Evolutionary conservation across 73 alveolate species (phyloP).

Genomic region (Tetrahymena malaccensis): DNA sequence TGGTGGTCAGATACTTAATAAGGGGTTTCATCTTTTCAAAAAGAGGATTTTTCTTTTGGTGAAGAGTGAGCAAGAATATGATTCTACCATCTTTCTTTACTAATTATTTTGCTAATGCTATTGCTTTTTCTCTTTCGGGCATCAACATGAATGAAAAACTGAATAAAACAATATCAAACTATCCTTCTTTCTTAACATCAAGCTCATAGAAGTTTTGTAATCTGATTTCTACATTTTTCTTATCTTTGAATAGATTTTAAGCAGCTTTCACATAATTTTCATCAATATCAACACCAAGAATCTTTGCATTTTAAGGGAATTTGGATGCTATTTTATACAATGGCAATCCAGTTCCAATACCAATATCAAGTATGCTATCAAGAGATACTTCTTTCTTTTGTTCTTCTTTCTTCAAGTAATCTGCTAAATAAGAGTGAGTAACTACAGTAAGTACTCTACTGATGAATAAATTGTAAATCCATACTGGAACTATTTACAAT

Average conservation of each 20-base stretch:
- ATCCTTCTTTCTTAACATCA: slow-evolving; percentile 25
- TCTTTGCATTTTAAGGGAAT: slow-evolving; percentile 16
- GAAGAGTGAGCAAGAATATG: slow-evolving; percentile 22
- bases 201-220: slow-evolving; percentile 20
- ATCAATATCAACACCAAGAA: slow-evolving; percentile 40
- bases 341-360: slow-evolving; percentile 37
- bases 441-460: neutral
- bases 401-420: neutral
- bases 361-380: slow-evolving; percentile 28
- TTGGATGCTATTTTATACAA: slow-evolving; percentile 8
- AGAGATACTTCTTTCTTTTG: neutral
- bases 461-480: neutral
- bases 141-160: slow-evolving; percentile 32
- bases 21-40: slow-evolving; percentile 31
- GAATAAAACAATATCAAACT: slow-evolving; percentile 22
- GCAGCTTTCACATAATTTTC: slow-evolving; percentile 19
- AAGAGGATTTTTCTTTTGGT: slow-evolving; percentile 16
- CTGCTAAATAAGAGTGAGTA: neutral
- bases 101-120: slow-evolving; percentile 18
- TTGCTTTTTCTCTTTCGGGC: slow-evolving; percentile 35
- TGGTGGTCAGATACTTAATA: slow-evolving; percentile 26
- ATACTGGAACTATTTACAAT: neutral
- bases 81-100: slow-evolving; percentile 2
- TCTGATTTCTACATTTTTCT: slow-evolving; percentile 29
- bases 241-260: slow-evolving; percentile 4